A percentile compares a stretch with the other conserved stretches of the same genome.
Conservation (phyloP, 2,329 filamentous ascomycete species). For the Phialocephala subalpina region DNA sequence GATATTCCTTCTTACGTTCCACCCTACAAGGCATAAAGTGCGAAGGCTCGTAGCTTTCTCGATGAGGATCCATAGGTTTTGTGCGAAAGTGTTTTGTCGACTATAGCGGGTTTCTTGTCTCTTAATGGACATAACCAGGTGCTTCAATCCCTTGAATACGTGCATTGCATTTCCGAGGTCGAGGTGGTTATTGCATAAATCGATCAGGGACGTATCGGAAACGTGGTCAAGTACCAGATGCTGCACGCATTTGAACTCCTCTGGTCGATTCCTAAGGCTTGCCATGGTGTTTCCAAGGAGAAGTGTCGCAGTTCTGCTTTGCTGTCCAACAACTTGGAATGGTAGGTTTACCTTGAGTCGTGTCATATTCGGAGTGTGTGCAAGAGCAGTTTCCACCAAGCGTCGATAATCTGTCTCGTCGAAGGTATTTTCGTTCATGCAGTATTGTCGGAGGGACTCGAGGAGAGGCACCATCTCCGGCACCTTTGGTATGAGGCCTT, state of each 20-base stretch:
- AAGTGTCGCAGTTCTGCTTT: conserved; percentile 56
- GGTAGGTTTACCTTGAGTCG: conserved; percentile 60
- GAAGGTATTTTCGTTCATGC: conserved; percentile 57
- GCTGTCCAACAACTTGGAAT: conserved; percentile 56
- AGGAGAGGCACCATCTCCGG: conserved; percentile 56
- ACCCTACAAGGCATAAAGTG: conserved; percentile 57
- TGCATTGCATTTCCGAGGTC: conserved; percentile 58
- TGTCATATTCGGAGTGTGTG: conserved; percentile 53
- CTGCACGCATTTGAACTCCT: conserved; percentile 53
- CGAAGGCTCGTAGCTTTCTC: conserved; percentile 53
- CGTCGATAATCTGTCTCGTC: conserved; percentile 56
- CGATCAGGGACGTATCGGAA: conserved; percentile 55
- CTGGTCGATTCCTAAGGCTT: conserved; percentile 53
- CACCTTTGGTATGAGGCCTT: conserved; percentile 45
- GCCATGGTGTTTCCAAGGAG: conserved; percentile 61
- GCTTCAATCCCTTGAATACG: conserved; percentile 51
- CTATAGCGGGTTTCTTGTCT: conserved; percentile 50
- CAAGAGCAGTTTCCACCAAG: conserved; percentile 51
- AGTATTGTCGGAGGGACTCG: conserved; percentile 54
- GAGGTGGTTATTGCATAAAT: conserved; percentile 59
- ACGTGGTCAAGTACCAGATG: conserved; percentile 60
- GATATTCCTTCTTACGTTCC: conserved; percentile 39
- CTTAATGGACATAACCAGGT: conserved; percentile 56
- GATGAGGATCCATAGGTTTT: conserved; percentile 59
- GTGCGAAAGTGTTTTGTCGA: conserved; percentile 50